phyloP scores from a whole-genome alignment of 441 rosid genomes.

The Populus hybrid region DNA sequence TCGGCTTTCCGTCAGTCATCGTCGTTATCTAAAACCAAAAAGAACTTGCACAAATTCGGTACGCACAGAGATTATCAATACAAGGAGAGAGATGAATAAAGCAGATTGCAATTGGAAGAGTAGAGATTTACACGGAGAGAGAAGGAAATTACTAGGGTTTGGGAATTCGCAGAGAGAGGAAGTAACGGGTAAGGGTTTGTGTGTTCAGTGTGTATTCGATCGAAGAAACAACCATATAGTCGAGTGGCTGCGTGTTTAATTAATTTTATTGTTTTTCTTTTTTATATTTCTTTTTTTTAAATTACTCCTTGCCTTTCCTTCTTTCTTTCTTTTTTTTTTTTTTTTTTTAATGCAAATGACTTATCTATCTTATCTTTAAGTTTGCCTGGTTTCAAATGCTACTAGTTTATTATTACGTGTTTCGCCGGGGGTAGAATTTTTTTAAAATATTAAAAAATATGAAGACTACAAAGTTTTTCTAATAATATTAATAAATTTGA shows the following conservation, averaged over 20 bases:
- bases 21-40: conserved; percentile 5
- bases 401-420: no score
- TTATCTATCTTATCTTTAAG: no score
- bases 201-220: neutral
- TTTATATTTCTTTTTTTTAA: no score
- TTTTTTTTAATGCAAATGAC: neutral
- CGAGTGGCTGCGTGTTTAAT: neutral
- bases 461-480: no score
- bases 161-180: neutral
- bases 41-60: neutral
- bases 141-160: neutral
- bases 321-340: no score
- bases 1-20: conserved; percentile 66
- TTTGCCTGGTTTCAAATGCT: no score
- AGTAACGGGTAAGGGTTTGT: neutral
- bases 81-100: neutral
- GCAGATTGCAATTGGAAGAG: neutral
- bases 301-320: neutral
- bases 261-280: neutral
- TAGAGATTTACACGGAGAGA: neutral
- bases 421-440: no score
- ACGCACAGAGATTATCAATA: neutral
- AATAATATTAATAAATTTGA: no score
- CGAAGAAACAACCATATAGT: neutral
- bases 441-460: no score